Percentiles rank a stretch among this genome's conserved stretches.
Conservation (phyloP, 169 alveolate species). For the Ichthyophthirius multifiliis region DNA sequence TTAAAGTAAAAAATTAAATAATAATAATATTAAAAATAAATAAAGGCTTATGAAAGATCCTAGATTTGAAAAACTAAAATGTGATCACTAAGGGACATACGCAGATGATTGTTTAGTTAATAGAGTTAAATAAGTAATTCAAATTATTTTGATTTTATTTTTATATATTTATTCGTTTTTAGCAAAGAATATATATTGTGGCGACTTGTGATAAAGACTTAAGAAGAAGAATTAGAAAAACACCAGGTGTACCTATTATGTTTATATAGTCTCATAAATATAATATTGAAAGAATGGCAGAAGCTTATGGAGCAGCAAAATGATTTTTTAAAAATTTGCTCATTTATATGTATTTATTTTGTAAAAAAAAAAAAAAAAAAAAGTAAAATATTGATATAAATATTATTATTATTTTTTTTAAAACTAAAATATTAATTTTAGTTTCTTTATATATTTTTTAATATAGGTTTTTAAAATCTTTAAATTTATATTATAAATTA, state of each 20-base stretch:
- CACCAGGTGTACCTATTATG: constrained; percentile 99
- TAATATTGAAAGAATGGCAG: constrained; percentile 96
- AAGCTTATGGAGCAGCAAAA: constrained; percentile 88
- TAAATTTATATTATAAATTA: too few relatives aligned
- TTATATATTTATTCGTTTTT: not conserved
- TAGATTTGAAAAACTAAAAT: constrained; percentile 92
- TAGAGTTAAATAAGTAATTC: constrained; percentile 77
- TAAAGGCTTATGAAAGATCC: constrained; percentile 97
- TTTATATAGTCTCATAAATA: constrained; percentile 94
- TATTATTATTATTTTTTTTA: too few relatives aligned
- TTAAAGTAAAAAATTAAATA: too few relatives aligned
- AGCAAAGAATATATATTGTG: constrained; percentile 95
- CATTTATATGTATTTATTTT: too few relatives aligned
- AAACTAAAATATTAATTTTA: too few relatives aligned
- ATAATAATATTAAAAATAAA: too few relatives aligned
- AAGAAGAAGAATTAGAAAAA: constrained; percentile 95
- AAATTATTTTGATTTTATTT: not conserved
- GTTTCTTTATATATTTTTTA: too few relatives aligned
- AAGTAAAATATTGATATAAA: too few relatives aligned
- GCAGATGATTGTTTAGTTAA: constrained; percentile 99
- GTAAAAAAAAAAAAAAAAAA: too few relatives aligned
- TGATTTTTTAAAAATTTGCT: too few relatives aligned
- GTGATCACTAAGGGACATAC: constrained; percentile 98
- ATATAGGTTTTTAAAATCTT: too few relatives aligned
- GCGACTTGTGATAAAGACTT: constrained; percentile 99